phyloP scores from a whole-genome alignment of 208 protist species.

The Crithidia brevicula region DNA sequence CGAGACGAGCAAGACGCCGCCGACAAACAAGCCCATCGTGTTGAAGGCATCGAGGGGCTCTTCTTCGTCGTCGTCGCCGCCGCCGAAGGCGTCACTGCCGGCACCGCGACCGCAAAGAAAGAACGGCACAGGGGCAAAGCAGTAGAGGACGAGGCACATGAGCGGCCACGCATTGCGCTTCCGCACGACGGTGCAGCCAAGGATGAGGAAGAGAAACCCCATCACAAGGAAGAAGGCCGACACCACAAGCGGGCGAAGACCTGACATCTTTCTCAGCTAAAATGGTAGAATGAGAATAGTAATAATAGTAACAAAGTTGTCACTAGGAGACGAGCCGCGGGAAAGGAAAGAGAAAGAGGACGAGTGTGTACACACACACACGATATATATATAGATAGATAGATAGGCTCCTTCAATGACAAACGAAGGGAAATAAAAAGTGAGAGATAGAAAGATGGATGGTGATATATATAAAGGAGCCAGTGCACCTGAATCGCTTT shows the following conservation, averaged over 20 bases:
- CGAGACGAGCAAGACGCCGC: constrained; percentile 55
- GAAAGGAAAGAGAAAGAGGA: too few relatives aligned
- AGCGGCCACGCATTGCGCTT: constrained; percentile 59
- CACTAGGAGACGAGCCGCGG: too few relatives aligned
- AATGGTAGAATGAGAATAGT: too few relatives aligned
- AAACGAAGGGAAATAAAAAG: not conserved
- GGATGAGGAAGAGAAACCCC: constrained; percentile 56
- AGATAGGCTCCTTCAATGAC: not conserved
- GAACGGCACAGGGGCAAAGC: constrained; percentile 63
- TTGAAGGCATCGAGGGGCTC: constrained; percentile 40
- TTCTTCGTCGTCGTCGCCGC: constrained; percentile 24
- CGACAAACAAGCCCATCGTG: constrained; percentile 62
- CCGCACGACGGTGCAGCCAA: constrained; percentile 55
- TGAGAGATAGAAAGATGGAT: not conserved
- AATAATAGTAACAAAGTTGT: too few relatives aligned
- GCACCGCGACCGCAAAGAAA: constrained; percentile 48
- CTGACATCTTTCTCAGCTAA: constrained; percentile 47
- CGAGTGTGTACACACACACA: not conserved
- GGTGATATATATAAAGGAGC: not conserved
- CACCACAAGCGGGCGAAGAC: constrained; percentile 52
- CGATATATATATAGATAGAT: not conserved
- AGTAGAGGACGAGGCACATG: constrained; percentile 55
- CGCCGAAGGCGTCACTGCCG: constrained; percentile 20
- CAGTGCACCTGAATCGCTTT: too few relatives aligned
- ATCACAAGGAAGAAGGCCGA: constrained; percentile 63